Percentiles rank a stretch among this genome's conserved stretches.
These are phyloP conservation scores for Penicillium occitanis DNA, from an alignment of 2,329 filamentous ascomycete species.

Conservation along the genomic window DNA sequence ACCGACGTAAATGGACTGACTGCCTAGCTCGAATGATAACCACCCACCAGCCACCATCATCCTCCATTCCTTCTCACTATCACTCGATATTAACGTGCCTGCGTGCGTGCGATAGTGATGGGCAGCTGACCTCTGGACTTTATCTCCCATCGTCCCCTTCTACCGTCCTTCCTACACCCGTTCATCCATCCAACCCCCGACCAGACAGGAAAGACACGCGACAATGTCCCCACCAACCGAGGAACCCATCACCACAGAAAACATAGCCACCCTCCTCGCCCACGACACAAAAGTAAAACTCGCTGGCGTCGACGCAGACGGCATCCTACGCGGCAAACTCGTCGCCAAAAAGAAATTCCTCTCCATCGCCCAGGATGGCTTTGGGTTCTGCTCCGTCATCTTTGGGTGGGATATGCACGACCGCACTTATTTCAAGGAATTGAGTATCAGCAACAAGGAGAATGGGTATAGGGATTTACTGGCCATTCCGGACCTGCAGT, in stretches of 20 bases:
- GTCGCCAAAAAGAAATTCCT: conserved; percentile 93
- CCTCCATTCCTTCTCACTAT: neutral
- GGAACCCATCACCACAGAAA: conserved; percentile 54
- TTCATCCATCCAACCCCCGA: neutral
- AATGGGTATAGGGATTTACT: conserved; percentile 88
- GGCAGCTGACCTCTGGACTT: neutral
- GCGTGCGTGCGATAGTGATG: neutral
- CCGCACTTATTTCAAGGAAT: conserved; percentile 79
- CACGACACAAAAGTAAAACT: conserved; percentile 80
- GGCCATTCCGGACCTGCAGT: conserved; percentile 74
- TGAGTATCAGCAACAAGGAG: conserved; percentile 82
- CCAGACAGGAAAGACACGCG: neutral
- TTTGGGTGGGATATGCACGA: conserved; percentile 99
- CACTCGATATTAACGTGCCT: neutral
- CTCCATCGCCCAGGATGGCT: conserved; percentile 74
- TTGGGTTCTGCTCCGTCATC: conserved; percentile 91
- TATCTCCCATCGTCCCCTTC: neutral
- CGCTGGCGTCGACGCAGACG: conserved; percentile 83
- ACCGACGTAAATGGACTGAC: conserved; percentile 1
- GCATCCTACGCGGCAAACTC: conserved; percentile 82
- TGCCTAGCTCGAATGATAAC: neutral
- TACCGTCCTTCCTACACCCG: neutral
- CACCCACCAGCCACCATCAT: neutral
- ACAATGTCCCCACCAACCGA: conserved; percentile 12
- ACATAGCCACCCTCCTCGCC: conserved; percentile 65